phyloP scores from a whole-genome alignment of 768 basidiomycete genomes.

The Tubosaeta sp. region DNA sequence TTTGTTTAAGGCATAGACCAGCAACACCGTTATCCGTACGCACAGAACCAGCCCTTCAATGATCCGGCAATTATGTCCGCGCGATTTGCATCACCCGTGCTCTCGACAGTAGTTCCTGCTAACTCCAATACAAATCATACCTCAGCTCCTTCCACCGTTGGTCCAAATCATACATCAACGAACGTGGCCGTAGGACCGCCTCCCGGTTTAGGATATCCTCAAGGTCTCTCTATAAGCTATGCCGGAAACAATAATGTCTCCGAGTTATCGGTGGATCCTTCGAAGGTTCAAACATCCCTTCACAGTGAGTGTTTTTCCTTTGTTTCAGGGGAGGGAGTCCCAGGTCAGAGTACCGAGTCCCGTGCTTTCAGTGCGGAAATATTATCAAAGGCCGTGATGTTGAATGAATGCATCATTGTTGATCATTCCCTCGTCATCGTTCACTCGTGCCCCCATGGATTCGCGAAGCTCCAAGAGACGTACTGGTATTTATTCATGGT shows the following conservation, averaged over 20 bases:
- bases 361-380: slow-evolving; percentile 89
- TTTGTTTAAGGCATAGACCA: slow-evolving; percentile 33
- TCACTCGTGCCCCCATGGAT: slow-evolving; percentile 25
- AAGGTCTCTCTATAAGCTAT: slow-evolving; percentile 26
- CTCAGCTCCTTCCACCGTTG: slow-evolving; percentile 11
- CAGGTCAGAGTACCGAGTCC: slow-evolving; percentile 82
- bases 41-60: slow-evolving; percentile 48
- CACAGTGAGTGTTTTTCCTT: slow-evolving; percentile 63
- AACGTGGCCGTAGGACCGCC: slow-evolving; percentile 53
- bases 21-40: slow-evolving; percentile 31
- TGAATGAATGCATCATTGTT: slow-evolving; percentile 33
- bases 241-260: slow-evolving; percentile 12
- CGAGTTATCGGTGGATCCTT: slow-evolving; percentile 25
- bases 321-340: slow-evolving; percentile 68
- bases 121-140: slow-evolving; percentile 12
- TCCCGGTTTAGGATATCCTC: slow-evolving; percentile 56
- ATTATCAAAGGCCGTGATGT: slow-evolving; percentile 65
- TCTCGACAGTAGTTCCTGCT: slow-evolving; percentile 15
- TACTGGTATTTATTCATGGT: slow-evolving; percentile 17
- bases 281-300: slow-evolving; percentile 14
- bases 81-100: slow-evolving; percentile 46
- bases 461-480: slow-evolving; percentile 25
- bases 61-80: slow-evolving; percentile 84
- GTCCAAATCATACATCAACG: slow-evolving; percentile 10
- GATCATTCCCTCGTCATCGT: slow-evolving; percentile 18